Evolutionary conservation across 2,329 filamentous ascomycete species (phyloP).

Genomic region (Pseudocercospora fijiensis): DNA sequence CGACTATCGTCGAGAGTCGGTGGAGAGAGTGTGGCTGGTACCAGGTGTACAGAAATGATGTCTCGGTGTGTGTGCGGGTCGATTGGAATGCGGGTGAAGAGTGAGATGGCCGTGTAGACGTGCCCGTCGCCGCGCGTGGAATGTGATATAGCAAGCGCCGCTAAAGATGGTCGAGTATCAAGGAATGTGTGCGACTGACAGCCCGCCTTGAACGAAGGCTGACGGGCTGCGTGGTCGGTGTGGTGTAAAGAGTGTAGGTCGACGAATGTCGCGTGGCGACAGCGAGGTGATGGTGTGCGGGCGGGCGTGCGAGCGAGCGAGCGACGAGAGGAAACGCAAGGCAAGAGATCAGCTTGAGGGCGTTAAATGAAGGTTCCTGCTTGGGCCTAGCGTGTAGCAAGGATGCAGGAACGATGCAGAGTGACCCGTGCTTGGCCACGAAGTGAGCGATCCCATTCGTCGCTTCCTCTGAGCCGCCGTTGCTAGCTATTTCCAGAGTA

Average conservation of each 20-base stretch:
- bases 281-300: neutral
- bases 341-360: neutral
- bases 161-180: neutral
- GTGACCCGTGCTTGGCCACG: neutral
- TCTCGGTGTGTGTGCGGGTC: slow-evolving; percentile 15
- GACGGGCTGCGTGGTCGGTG: slow-evolving; percentile 1
- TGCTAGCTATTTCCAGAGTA: neutral
- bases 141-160: slow-evolving; percentile 1
- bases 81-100: slow-evolving; percentile 22
- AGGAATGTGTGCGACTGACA: slow-evolving; percentile 5
- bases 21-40: neutral
- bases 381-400: neutral
- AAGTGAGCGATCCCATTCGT: neutral
- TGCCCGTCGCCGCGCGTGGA: slow-evolving; percentile 9
- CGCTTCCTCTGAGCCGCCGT: neutral
- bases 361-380: neutral
- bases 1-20: neutral
- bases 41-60: slow-evolving; percentile 7
- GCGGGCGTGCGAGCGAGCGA: neutral
- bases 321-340: neutral
- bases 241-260: neutral
- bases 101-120: slow-evolving; percentile 19
- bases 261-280: slow-evolving; percentile 3
- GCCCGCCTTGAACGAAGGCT: slow-evolving; percentile 10
- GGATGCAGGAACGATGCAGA: neutral